phyloP scores from a whole-genome alignment of 495 filamentous ascomycete genomes.

The Podospora fimiseda region DNA sequence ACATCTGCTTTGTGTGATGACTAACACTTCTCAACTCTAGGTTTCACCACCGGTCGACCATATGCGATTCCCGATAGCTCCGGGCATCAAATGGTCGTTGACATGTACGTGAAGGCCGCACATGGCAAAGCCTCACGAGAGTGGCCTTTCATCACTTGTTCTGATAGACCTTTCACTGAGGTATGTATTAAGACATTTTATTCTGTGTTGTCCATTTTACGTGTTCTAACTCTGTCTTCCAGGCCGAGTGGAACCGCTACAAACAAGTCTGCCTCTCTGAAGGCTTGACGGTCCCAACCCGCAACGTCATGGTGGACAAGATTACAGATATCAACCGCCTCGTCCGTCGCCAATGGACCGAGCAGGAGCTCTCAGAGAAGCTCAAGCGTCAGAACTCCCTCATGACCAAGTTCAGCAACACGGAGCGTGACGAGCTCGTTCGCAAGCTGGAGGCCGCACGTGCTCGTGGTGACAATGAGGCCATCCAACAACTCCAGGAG shows the following conservation, averaged over 20 bases:
- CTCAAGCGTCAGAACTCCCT: conserved; percentile 60
- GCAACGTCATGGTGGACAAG: conserved; percentile 58
- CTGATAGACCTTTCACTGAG: conserved; percentile 67
- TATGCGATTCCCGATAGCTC: conserved; percentile 69
- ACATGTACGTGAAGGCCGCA: conserved; percentile 65
- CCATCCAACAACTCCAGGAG: conserved; percentile 53
- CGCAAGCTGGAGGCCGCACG: conserved; percentile 60
- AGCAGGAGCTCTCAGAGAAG: conserved; percentile 70
- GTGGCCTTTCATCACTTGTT: conserved; percentile 79
- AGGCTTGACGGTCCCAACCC: conserved; percentile 62
- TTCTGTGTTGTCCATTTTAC: background rate
- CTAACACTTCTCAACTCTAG: conserved; percentile 33
- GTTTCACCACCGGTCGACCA: conserved; percentile 66
- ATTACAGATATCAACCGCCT: conserved; percentile 75
- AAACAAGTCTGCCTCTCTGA: conserved; percentile 67
- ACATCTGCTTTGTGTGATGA: no score
- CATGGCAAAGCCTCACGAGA: conserved; percentile 71
- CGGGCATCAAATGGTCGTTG: conserved; percentile 65
- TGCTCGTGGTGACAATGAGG: conserved; percentile 53
- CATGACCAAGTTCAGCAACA: conserved; percentile 51
- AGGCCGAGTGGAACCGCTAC: conserved; percentile 81
- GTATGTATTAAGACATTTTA: conserved; percentile 40
- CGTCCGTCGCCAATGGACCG: conserved; percentile 70
- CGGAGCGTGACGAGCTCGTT: conserved; percentile 57
- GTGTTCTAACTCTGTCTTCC: conserved; percentile 20